Percentiles rank a stretch among this genome's conserved stretches.
Conservation (phyloP, 2,329 filamentous ascomycete genomes). For the Leptographium lundbergii region DNA sequence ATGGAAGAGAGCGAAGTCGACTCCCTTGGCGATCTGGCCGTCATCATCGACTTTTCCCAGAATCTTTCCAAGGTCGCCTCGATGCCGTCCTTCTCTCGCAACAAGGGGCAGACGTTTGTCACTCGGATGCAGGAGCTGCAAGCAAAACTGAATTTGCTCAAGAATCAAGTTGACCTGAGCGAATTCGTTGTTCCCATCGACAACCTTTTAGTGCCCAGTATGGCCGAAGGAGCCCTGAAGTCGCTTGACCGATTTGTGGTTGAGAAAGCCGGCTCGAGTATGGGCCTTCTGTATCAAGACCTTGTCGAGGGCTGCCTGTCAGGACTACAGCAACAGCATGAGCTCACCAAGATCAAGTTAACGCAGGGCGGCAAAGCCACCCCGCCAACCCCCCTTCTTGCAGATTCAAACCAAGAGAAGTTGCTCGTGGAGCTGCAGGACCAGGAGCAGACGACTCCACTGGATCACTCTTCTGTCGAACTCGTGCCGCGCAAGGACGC, state of each 20-base stretch:
- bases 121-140: slow-evolving; percentile 20
- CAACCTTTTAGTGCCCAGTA: slow-evolving; percentile 27
- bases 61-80: slow-evolving; percentile 20
- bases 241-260: slow-evolving; percentile 24
- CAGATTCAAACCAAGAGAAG: slow-evolving; percentile 12
- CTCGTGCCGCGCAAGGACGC: slow-evolving; percentile 10
- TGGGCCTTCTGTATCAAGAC: slow-evolving; percentile 31
- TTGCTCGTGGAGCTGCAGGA: slow-evolving; percentile 20
- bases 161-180: slow-evolving; percentile 24
- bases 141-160: slow-evolving; percentile 25
- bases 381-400: slow-evolving; percentile 9
- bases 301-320: slow-evolving; percentile 25
- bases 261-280: slow-evolving; percentile 24
- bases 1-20: slow-evolving; percentile 21
- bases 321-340: slow-evolving; percentile 19
- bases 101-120: slow-evolving; percentile 26
- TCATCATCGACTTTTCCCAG: slow-evolving; percentile 26
- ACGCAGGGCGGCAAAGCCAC: slow-evolving; percentile 10
- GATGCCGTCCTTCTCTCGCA: slow-evolving; percentile 25
- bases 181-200: slow-evolving; percentile 28
- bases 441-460: slow-evolving; percentile 32
- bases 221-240: slow-evolving; percentile 22
- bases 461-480: slow-evolving; percentile 22
- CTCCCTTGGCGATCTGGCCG: slow-evolving; percentile 22
- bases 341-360: slow-evolving; percentile 14